Base-by-base conservation (phyloP, 2,329 filamentous ascomycete genomes). In the Calonectria pauciramosa region DNA sequence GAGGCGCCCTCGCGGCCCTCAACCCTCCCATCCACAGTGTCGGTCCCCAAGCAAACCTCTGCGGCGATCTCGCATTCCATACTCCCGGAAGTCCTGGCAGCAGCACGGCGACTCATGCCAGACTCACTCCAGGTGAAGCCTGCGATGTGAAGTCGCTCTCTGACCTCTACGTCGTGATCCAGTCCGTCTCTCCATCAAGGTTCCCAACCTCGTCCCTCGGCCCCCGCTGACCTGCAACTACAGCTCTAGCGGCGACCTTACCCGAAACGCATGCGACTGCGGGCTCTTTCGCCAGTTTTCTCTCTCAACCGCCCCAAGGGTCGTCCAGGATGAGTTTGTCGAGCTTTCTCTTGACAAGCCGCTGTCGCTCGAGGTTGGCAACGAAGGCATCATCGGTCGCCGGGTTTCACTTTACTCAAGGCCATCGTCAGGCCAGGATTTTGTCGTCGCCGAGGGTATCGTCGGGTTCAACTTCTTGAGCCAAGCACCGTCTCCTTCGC, bases 351-450 rank as follows among this genome's bases (percentile, higher is more conserved):
- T 89, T 0, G 79, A 82, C 4, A 79, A 79, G 0, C 87, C 88
- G 0, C 79, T 89, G 5, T 87, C 85, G 0, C 82, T 89, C 1
- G 82, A 86, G 70, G 87, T 89, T 11, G 88, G 88, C 0, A 81
- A 82, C 32, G 81, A 87, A 11, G 88, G 88, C 13, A 88, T 90
- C 67, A 89, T 90, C 26, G 88, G 88, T 0, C 83, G 88, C 6
- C 82, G 88, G 13, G 87, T 90, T 1, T 89, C 88, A 0, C 68
- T 90, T 0, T 84, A 82, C 36, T 81, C 83, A 0, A 75, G 80
- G 0, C 70, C 76, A 0, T 60, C 69, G 0, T 74, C 69, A 76
- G 83, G 83, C 14, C 74, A 51, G 36, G 79, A 78, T 32, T 76
- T 77, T 7, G 82, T 87, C 0, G 75, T 89, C 4, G 88, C 88